These are phyloP conservation scores for Aspergillus versicolor DNA, from an alignment of 2,329 filamentous ascomycete genomes.

Conservation along the genomic window DNA sequence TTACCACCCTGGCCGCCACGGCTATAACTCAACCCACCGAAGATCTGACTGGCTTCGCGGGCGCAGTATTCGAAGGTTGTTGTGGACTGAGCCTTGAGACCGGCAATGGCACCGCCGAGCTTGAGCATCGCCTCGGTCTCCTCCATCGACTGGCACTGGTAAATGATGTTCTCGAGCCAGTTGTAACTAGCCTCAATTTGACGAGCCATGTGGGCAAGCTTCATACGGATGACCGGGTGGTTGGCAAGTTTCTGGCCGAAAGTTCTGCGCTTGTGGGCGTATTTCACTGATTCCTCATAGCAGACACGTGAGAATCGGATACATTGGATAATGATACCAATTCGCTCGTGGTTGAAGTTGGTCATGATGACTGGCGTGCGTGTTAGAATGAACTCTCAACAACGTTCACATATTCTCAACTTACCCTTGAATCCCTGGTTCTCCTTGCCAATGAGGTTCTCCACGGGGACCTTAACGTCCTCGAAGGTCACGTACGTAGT, in stretches of 20 bases:
- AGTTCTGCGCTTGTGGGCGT: slow-evolving; percentile 93
- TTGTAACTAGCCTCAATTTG: slow-evolving; percentile 97
- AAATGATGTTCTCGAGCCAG: slow-evolving; percentile 95
- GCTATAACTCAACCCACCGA: slow-evolving; percentile 88
- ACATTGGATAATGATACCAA: slow-evolving; percentile 98
- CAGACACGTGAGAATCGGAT: slow-evolving; percentile 93
- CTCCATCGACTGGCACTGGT: slow-evolving; percentile 88
- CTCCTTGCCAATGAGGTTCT: slow-evolving; percentile 96
- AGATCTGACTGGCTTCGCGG: slow-evolving; percentile 94
- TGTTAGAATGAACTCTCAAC: neutral
- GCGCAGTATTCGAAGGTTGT: slow-evolving; percentile 98
- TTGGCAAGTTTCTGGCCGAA: slow-evolving; percentile 97
- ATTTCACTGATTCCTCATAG: slow-evolving; percentile 95
- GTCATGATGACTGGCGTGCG: slow-evolving; percentile 79
- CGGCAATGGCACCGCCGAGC: slow-evolving; percentile 89
- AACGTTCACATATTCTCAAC: slow-evolving; percentile 7
- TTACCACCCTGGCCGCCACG: slow-evolving; percentile 93
- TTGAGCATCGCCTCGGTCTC: slow-evolving; percentile 95
- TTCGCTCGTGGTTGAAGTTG: slow-evolving; percentile 99
- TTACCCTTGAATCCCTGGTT: slow-evolving; percentile 91
- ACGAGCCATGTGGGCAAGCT: slow-evolving; percentile 96
- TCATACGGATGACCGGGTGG: slow-evolving; percentile 95
- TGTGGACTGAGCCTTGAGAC: slow-evolving; percentile 90
- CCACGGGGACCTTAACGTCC: slow-evolving; percentile 98
- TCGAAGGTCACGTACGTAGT: slow-evolving; percentile 98